Evolutionary conservation across 1,284 basidiomycete species (phyloP).

Genomic region (Cutaneotrichosporon daszewskae): DNA sequence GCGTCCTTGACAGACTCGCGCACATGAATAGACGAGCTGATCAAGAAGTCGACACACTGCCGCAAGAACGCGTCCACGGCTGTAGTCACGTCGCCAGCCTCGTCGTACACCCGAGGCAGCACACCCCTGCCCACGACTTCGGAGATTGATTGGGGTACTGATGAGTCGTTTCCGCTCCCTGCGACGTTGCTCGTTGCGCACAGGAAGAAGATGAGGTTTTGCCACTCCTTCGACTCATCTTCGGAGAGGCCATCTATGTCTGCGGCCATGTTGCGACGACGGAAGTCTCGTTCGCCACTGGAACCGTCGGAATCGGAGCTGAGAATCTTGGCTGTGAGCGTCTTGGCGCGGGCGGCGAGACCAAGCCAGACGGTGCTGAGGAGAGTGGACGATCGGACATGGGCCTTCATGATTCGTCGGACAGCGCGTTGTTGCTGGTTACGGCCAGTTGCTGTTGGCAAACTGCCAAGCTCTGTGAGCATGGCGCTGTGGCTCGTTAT

Average conservation of each 20-base stretch:
- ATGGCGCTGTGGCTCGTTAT: constrained; percentile 17
- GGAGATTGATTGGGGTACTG: constrained; percentile 45
- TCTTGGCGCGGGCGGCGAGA: constrained; percentile 17
- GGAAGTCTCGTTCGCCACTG: constrained; percentile 17
- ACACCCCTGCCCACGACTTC: constrained; percentile 57
- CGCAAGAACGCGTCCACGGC: constrained; percentile 60
- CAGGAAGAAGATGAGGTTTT: constrained; percentile 76
- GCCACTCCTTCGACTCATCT: constrained; percentile 76
- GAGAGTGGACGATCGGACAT: constrained; percentile 15
- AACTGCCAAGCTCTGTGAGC: constrained; percentile 24
- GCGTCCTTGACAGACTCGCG: constrained; percentile 74
- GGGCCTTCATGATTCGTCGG: constrained; percentile 25
- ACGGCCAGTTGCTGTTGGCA: constrained; percentile 33
- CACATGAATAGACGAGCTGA: constrained; percentile 59
- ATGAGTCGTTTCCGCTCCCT: constrained; percentile 49
- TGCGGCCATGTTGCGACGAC: constrained; percentile 26
- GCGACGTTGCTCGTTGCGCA: constrained; percentile 63
- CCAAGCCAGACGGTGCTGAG: constrained; percentile 31
- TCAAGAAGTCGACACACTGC: constrained; percentile 64
- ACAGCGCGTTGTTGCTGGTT: constrained; percentile 42
- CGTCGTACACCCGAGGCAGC: constrained; percentile 65
- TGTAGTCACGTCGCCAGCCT: constrained; percentile 55
- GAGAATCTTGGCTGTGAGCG: constrained; percentile 29
- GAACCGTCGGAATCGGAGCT: constrained; percentile 22
- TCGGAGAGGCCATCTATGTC: constrained; percentile 37